Base-by-base conservation (phyloP, 768 basidiomycete species). In the Suillus tomentosus region DNA sequence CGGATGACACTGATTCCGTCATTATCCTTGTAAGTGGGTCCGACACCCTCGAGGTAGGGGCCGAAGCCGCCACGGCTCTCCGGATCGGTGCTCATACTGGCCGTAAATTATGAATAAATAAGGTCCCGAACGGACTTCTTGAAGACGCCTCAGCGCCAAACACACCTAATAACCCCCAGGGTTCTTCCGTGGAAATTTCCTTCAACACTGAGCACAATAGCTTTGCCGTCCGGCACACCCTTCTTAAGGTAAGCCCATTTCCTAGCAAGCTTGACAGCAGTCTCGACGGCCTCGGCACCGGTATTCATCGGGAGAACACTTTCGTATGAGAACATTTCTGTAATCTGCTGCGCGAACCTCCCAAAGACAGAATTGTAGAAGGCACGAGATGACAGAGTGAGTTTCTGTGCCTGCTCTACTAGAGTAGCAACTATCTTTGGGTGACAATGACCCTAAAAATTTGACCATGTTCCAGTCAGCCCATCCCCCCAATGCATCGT, bases 251-350 rank as follows among this genome's bases (percentile, higher is more conserved):
- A 98, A 2, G 91, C 96, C 97, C 97, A 99, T 80, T 98, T 98
- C 69, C 97, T 80, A 0, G 97, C 90, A 19, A 99, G 84, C 83
- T 99, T 99, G 74, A 99, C 77, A n/a, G 90, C 87, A 0, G 96
- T 97, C 80, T 99, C 97, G 62, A 99, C 97, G 9, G 97, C 97
- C 73, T 99, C 97, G 1, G 95, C 95, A 54, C 96, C 96, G 1
- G 96, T 99, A 83, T 99, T 99, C 95, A 99, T 97, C 27, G 96
- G 96, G 10, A 99, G 82, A 2, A 97, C 94, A 88, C 95, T 95
- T 66, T 96, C 96, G 76, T 92, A 98, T 14, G 89, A 90, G 72
- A 96, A 95, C 78, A 92, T 85, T 64, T 86, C 79, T 1, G 91
- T 94, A 64, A 98, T 82, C 75, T 87, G 85, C 79, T 92, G 83